phyloP scores from a whole-genome alignment of 441 rosid genomes.

The Geranium incanum region DNA sequence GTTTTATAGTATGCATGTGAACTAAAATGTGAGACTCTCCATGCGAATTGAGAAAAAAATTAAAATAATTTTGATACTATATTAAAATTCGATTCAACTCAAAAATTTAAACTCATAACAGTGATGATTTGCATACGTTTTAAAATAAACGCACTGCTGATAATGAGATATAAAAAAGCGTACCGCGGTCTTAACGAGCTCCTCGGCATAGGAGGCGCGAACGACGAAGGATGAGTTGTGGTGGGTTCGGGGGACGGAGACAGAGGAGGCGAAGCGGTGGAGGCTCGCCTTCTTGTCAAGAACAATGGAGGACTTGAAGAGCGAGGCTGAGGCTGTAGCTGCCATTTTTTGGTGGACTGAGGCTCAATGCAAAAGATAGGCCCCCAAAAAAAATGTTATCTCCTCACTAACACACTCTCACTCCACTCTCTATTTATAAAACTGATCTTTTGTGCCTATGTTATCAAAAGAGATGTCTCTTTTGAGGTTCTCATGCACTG shows the following conservation, averaged over 20 bases:
- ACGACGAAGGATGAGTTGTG: conserved; percentile 31
- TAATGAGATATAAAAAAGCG: conserved; percentile 20
- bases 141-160: no score
- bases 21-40: no score
- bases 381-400: background rate
- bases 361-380: background rate
- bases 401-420: background rate
- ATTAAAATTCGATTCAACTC: no score
- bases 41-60: no score
- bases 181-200: conserved; percentile 84
- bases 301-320: background rate
- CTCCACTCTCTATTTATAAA: background rate
- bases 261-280: background rate
- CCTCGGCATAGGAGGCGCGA: conserved; percentile 74
- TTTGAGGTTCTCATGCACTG: background rate
- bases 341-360: background rate
- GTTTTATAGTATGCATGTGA: no score
- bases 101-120: no score
- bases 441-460: background rate
- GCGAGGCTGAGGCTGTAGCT: background rate
- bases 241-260: background rate
- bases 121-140: no score
- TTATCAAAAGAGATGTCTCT: background rate
- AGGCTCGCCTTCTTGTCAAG: background rate
- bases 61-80: no score